Percentiles rank a stretch among this genome's conserved stretches.
Evolutionary conservation across 345 rosid species (phyloP).

Genomic region (Microthlaspi erraticum): DNA sequence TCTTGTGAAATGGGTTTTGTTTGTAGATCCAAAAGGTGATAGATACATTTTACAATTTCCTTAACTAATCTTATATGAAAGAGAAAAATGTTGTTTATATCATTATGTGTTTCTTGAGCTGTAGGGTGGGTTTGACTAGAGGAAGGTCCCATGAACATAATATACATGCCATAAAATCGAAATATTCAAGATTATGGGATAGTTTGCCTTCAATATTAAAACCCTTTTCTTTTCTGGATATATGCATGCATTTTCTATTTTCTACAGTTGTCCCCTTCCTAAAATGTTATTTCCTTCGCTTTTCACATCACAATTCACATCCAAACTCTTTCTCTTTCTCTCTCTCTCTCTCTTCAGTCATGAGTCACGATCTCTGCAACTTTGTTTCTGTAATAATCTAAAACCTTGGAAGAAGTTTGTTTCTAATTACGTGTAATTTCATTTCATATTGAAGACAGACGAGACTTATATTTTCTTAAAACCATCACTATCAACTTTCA

Average conservation of each 20-base stretch:
- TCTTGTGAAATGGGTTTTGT: slow-evolving; percentile 4
- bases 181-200: slow-evolving; percentile 7
- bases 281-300: neutral
- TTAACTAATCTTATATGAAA: neutral
- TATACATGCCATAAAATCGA: neutral
- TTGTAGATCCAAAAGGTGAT: neutral
- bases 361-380: slow-evolving; percentile 33
- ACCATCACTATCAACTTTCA: slow-evolving; percentile 37
- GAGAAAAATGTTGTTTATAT: neutral
- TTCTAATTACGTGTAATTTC: slow-evolving; percentile 40
- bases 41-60: neutral
- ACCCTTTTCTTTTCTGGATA: slow-evolving; percentile 11
- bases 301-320: slow-evolving; percentile 36
- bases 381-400: slow-evolving; percentile 31
- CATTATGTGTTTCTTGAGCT: neutral
- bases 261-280: neutral
- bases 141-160: neutral
- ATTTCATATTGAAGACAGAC: slow-evolving; percentile 39
- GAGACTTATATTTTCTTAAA: slow-evolving; percentile 33
- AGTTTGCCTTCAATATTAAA: neutral
- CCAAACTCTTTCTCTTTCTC: neutral
- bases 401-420: slow-evolving; percentile 35
- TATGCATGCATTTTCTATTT: slow-evolving; percentile 2
- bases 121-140: neutral
- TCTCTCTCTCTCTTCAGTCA: slow-evolving; percentile 3